Evolutionary conservation across 345 rosid species (phyloP).

Genomic region (Tarenaya hassleriana): DNA sequence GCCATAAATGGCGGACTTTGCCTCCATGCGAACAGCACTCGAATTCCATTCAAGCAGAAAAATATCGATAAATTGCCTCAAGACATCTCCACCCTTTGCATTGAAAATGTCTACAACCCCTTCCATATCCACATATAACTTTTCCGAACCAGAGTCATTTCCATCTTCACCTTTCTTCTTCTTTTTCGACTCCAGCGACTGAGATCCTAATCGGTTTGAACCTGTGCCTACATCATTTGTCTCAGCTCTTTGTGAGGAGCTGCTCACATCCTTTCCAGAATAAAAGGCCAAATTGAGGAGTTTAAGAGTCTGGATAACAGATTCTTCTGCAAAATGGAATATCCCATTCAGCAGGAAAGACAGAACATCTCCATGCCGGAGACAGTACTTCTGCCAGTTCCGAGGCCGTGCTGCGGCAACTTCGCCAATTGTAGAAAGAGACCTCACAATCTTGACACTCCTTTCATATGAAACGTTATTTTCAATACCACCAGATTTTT

Average conservation of each 20-base stretch:
- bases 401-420: constrained; percentile 92
- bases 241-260: constrained; percentile 57
- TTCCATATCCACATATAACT: constrained; percentile 90
- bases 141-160: constrained; percentile 68
- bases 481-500: constrained; percentile 88
- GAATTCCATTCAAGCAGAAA: constrained; percentile 96
- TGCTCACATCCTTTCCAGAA: constrained; percentile 76
- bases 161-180: constrained; percentile 92
- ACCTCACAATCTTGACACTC: constrained; percentile 89
- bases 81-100: constrained; percentile 60
- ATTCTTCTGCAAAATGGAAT: constrained; percentile 88
- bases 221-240: constrained; percentile 51
- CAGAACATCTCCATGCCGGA: constrained; percentile 74
- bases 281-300: constrained; percentile 81
- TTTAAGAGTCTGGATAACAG: constrained; percentile 85
- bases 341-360: constrained; percentile 70
- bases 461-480: constrained; percentile 77
- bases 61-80: constrained; percentile 84
- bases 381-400: constrained; percentile 98
- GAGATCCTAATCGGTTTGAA: constrained; percentile 60
- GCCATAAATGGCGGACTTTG: constrained; percentile 83
- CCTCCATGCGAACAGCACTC: constrained; percentile 87
- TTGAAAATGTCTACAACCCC: constrained; percentile 64
- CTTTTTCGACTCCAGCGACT: constrained; percentile 72
- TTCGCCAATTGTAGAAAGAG: constrained; percentile 88